A percentile compares a stretch with the other conserved stretches of the same genome.
These are phyloP conservation scores for Begonia fuchsioides DNA, from an alignment of 306 rosid species.

Conservation along the genomic window DNA sequence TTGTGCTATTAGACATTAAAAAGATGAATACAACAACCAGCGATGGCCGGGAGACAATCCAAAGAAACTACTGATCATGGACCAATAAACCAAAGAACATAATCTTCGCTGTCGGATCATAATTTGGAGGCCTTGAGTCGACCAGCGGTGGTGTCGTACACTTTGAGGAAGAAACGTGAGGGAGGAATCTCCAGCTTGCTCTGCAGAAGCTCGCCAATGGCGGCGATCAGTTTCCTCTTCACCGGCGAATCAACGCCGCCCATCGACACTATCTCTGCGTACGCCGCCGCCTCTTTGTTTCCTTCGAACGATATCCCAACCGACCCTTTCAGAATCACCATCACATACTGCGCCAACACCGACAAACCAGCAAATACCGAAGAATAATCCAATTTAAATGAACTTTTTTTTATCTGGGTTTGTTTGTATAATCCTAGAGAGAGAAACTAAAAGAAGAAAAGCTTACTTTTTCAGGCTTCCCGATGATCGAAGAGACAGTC, in stretches of 20 bases:
- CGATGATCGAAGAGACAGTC: constrained; percentile 59
- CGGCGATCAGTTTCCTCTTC: constrained; percentile 56
- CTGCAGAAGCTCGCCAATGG: constrained; percentile 49
- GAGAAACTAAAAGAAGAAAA: neutral
- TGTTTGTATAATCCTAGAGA: too few species aligned
- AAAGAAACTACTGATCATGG: too few species aligned
- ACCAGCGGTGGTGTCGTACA: constrained; percentile 52
- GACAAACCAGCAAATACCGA: too few species aligned
- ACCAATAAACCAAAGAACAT: too few species aligned
- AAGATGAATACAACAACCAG: too few species aligned
- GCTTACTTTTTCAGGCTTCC: constrained; percentile 48
- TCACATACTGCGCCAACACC: constrained; percentile 44
- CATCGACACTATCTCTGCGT: constrained; percentile 74
- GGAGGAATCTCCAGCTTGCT: constrained; percentile 37
- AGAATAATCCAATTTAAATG: too few species aligned
- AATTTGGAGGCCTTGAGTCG: constrained; percentile 32
- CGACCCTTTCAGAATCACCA: constrained; percentile 78
- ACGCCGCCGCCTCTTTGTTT: constrained; percentile 61
- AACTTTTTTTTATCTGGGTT: too few species aligned
- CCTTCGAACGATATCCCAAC: constrained; percentile 64
- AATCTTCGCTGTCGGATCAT: too few species aligned
- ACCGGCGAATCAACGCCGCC: constrained; percentile 68
- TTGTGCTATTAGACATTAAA: too few species aligned
- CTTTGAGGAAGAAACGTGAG: constrained; percentile 69
- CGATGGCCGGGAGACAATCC: too few species aligned